phyloP scores from a whole-genome alignment of 164 flowering plant species.

The Magnolia sinica region DNA sequence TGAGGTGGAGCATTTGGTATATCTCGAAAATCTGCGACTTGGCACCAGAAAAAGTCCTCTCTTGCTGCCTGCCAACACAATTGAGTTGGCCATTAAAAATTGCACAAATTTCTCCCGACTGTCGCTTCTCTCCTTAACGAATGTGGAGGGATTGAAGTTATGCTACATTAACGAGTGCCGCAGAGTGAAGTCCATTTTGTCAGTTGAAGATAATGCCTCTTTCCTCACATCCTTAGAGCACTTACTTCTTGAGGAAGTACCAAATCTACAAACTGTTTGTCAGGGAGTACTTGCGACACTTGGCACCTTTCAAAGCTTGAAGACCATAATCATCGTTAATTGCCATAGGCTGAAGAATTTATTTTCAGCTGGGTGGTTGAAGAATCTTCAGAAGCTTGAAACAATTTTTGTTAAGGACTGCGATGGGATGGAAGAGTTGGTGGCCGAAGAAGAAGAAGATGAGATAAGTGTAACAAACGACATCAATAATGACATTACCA shows the following conservation, averaged over 20 bases:
- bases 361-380: background rate
- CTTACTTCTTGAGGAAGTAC: no score
- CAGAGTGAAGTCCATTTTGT: background rate
- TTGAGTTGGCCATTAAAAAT: rapidly evolving
- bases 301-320: background rate
- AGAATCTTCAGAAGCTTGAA: background rate
- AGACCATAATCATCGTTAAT: rapidly evolving
- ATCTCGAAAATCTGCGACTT: rapidly evolving
- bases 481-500: background rate
- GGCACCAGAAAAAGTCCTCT: background rate
- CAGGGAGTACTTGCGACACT: background rate
- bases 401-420: rapidly evolving
- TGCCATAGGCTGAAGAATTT: background rate
- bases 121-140: no score
- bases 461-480: background rate
- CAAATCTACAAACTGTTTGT: no score
- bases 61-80: background rate
- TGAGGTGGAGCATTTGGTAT: background rate
- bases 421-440: background rate
- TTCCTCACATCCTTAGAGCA: no score
- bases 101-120: background rate
- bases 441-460: background rate
- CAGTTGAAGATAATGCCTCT: no score
- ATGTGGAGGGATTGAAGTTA: no score
- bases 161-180: no score